These are phyloP conservation scores for Fusarium sp. DNA, from an alignment of 2,329 filamentous ascomycete genomes.

Conservation along the genomic window DNA sequence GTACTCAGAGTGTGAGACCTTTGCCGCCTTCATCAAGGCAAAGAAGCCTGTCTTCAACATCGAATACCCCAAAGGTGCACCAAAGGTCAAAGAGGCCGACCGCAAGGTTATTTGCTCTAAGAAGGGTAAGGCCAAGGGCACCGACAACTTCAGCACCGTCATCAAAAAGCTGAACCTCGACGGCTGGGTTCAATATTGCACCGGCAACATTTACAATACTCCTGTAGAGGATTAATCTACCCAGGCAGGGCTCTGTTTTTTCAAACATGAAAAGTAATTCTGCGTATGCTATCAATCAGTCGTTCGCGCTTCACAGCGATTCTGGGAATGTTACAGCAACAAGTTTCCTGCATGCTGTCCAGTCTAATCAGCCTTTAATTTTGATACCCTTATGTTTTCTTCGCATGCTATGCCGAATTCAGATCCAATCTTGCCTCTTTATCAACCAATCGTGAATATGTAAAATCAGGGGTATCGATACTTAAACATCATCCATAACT, in stretches of 20 bases:
- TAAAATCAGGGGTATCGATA: constrained; percentile 36
- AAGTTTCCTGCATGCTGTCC: constrained; percentile 2
- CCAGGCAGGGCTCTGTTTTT: not conserved
- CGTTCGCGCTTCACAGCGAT: not conserved
- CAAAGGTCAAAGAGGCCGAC: constrained; percentile 49
- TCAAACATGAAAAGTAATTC: not conserved
- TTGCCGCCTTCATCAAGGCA: constrained; percentile 66
- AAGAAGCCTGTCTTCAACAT: constrained; percentile 79
- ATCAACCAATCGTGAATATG: constrained; percentile 2
- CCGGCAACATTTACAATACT: constrained; percentile 48
- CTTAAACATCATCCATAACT: constrained; percentile 13
- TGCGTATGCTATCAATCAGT: not conserved
- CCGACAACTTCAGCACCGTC: constrained; percentile 69
- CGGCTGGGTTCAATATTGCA: constrained; percentile 70
- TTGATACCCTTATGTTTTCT: not conserved
- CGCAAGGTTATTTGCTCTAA: constrained; percentile 57
- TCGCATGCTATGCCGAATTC: not conserved
- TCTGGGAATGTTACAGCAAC: not conserved
- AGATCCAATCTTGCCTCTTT: not conserved
- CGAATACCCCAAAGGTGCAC: constrained; percentile 70
- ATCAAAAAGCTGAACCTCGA: constrained; percentile 74
- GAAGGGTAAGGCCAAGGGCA: constrained; percentile 52
- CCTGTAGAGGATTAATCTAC: constrained; percentile 21
- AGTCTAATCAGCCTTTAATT: not conserved
- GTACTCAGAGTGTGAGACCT: constrained; percentile 69